Conservation (phyloP, 208 protist genomes). For the Tritrichomonas musculus region DNA sequence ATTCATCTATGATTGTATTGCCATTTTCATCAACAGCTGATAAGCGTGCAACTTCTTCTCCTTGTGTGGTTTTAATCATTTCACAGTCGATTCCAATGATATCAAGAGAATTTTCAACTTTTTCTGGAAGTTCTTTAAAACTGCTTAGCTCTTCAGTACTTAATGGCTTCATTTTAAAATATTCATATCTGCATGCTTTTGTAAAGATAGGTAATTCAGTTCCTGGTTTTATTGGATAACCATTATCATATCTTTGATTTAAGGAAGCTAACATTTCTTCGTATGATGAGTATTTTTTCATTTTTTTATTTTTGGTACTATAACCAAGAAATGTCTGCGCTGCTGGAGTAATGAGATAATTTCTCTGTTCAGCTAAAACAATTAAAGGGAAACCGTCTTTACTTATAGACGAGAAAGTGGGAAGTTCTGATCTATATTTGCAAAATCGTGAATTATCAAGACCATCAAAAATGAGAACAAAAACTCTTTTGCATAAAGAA, state of each 20-base stretch:
- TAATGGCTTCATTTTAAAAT: not conserved
- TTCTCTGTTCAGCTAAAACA: not conserved
- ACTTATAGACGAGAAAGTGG: not conserved
- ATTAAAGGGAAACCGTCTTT: not conserved
- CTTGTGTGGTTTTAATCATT: not conserved
- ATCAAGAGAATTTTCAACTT: not conserved
- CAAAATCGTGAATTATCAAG: not conserved
- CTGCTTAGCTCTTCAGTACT: not conserved
- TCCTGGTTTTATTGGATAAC: not conserved
- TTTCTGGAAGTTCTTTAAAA: not conserved
- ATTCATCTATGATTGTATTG: not conserved
- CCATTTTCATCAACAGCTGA: not conserved
- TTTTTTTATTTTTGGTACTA: not conserved
- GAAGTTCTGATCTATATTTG: not conserved
- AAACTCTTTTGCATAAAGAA: not conserved
- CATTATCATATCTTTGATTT: not conserved
- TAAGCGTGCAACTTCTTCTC: not conserved
- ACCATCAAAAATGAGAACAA: not conserved
- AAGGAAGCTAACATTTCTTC: conserved; percentile 4
- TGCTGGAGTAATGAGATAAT: not conserved
- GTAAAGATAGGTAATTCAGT: not conserved
- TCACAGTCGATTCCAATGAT: not conserved
- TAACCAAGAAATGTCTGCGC: not conserved
- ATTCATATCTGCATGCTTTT: not conserved
- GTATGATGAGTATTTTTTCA: not conserved